Evolutionary conservation across 2,329 filamentous ascomycete genomes (phyloP).

Genomic region (Incumbomyces lentus): DNA sequence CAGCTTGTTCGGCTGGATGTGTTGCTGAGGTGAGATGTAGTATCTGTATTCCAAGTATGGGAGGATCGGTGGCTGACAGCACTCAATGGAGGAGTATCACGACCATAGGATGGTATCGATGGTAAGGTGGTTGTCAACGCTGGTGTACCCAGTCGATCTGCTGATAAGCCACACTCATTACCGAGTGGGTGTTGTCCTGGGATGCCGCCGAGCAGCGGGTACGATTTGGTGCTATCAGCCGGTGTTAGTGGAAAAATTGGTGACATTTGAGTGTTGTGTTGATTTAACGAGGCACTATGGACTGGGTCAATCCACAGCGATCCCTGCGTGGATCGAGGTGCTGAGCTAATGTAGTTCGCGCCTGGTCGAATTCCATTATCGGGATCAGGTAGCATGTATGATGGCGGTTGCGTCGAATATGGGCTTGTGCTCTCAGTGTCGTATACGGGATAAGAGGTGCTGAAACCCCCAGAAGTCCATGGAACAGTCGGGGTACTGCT

Average conservation of each 20-base stretch:
- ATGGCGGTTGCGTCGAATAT: slow-evolving; percentile 27
- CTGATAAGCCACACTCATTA: slow-evolving; percentile 4
- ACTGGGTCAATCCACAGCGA: slow-evolving; percentile 6
- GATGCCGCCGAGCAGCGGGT: neutral
- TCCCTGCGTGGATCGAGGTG: neutral
- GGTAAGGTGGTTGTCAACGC: neutral
- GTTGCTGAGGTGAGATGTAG: slow-evolving; percentile 6
- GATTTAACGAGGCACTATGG: neutral
- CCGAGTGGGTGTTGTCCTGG: slow-evolving; percentile 3
- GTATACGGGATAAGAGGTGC: slow-evolving; percentile 22
- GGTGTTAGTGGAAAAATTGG: slow-evolving; percentile 5
- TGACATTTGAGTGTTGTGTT: slow-evolving; percentile 1
- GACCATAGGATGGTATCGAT: neutral
- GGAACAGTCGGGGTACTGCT: neutral
- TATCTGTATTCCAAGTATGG: slow-evolving; percentile 7
- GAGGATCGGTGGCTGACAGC: slow-evolving; percentile 8
- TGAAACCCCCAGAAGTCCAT: neutral
- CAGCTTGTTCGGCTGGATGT: slow-evolving; percentile 8
- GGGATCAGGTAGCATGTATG: slow-evolving; percentile 28
- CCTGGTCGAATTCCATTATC: slow-evolving; percentile 11
- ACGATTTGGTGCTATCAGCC: slow-evolving; percentile 3
- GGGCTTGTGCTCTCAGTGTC: slow-evolving; percentile 26
- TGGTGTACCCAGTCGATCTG: neutral
- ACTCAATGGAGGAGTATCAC: slow-evolving; percentile 8
- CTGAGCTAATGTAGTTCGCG: neutral